These are phyloP conservation scores for Vigna hirtella DNA, from an alignment of 306 rosid species.

Conservation along the genomic window DNA sequence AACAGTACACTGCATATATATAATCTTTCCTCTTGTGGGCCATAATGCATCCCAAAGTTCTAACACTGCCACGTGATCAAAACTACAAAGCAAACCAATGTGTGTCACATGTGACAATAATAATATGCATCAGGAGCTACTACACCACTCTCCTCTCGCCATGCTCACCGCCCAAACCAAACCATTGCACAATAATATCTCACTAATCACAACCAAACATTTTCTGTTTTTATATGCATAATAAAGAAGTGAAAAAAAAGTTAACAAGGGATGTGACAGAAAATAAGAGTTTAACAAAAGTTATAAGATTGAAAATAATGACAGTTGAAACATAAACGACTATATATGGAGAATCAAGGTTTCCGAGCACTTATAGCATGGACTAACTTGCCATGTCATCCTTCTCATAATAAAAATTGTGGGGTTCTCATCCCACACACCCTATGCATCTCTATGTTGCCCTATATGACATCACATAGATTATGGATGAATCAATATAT, in stretches of 20 bases:
- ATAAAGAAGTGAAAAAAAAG: neutral
- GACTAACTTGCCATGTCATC: neutral
- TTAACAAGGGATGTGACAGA: neutral
- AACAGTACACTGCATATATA: neutral
- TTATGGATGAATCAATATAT: too few relatives aligned
- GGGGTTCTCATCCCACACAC: neutral
- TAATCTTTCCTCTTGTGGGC: conserved; percentile 24
- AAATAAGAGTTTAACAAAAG: neutral
- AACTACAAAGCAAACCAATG: conserved; percentile 14
- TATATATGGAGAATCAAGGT: neutral
- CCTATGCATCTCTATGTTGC: too few relatives aligned
- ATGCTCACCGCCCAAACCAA: conserved; percentile 14
- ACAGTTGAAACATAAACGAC: neutral
- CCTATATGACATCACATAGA: too few relatives aligned
- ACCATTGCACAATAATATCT: neutral
- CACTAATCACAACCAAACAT: neutral
- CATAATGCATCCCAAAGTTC: conserved; percentile 26
- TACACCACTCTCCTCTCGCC: conserved; percentile 9
- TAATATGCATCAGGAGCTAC: neutral
- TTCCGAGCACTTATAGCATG: neutral
- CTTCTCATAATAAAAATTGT: neutral
- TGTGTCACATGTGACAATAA: neutral
- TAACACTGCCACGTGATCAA: conserved; percentile 29
- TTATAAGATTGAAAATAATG: neutral
- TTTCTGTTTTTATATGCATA: neutral